A percentile compares a stretch with the other conserved stretches of the same genome.
Conservation (phyloP, 1,284 basidiomycete genomes). For the Papiliotrema terrestris region DNA sequence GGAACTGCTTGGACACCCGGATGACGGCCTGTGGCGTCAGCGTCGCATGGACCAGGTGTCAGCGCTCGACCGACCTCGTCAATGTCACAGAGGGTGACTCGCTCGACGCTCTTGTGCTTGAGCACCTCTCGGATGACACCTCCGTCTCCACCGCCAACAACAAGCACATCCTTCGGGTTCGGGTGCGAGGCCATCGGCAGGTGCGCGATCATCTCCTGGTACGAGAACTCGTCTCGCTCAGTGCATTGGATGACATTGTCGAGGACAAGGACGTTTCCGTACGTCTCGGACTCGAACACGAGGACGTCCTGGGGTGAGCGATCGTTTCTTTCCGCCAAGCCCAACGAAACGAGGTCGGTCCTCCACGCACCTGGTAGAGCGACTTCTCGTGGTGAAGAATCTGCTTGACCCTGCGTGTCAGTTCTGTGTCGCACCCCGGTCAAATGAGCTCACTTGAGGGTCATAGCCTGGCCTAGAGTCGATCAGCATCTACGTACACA, state of each 20-base stretch:
- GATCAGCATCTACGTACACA: slow-evolving; percentile 13
- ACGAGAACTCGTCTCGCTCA: slow-evolving; percentile 98
- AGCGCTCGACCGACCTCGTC: slow-evolving; percentile 65
- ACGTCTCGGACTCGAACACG: slow-evolving; percentile 90
- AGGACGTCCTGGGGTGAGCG: slow-evolving; percentile 73
- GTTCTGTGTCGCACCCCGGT: background rate
- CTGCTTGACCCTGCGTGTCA: slow-evolving; percentile 66
- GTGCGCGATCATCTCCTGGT: slow-evolving; percentile 99
- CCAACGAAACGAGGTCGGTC: background rate
- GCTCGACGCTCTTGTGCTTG: slow-evolving; percentile 87
- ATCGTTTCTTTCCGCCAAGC: background rate
- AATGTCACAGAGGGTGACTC: slow-evolving; percentile 96
- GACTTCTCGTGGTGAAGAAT: slow-evolving; percentile 93
- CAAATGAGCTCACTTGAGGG: slow-evolving; percentile 61
- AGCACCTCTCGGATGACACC: slow-evolving; percentile 96
- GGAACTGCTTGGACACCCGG: slow-evolving; percentile 86
- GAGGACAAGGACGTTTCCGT: slow-evolving; percentile 92
- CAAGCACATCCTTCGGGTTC: slow-evolving; percentile 91
- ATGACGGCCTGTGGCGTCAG: slow-evolving; percentile 69
- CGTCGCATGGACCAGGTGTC: background rate
- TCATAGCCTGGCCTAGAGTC: slow-evolving; percentile 73
- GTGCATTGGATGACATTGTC: slow-evolving; percentile 97
- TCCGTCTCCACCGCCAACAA: slow-evolving; percentile 95
- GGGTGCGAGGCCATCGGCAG: slow-evolving; percentile 93
- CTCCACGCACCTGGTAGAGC: slow-evolving; percentile 57